Evolutionary conservation across 208 protist genomes (phyloP), one percentile per base, ranked within the genome.

Genomic region (Naegleria lovaniensis): DNA sequence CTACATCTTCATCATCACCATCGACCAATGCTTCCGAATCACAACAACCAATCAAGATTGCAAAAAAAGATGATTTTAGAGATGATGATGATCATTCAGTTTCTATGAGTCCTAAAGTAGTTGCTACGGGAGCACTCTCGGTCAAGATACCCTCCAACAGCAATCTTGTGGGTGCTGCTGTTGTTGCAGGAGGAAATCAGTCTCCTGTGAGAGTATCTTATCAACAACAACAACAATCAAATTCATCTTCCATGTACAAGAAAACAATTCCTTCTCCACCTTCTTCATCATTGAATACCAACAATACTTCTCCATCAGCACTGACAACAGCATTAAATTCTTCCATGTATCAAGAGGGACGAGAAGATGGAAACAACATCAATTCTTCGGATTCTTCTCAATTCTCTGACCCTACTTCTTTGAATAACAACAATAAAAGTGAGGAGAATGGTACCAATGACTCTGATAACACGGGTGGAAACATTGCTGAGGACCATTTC

Each of bases 401-500:
- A 75, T 16, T 4, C 13, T 75, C 13, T 75, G 1, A 16, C 13
- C 25, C 25, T 75, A n/a, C 6, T 22, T 58, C 11, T 58, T 22
- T 58, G 6, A 58, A 22, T 16, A 58, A 22, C 52, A 58, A 22
- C 52, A 22, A 58, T 22, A 22, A 16, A 58, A 58, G 16, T 6
- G 6, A 58, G 11, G 6, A 58, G 52, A 22, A 58, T 6, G 16
- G 16, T 22, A 58, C 52, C 52, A 58, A 58, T 22, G 25, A n/a
- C 3, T 79, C 67, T 15, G 19, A 19, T 36, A 36, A 36, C 58
- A 41, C 5, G 33, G 40, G 13, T 13, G 13, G 15, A 33, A 39
- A 39, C 6, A 58, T 76, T 76, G 52, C 41, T 84, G 88, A 86
- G 38, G 33, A 90, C 55, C 88, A 84, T 55, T 59, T 85, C 22